These are phyloP conservation scores for Gliomastix tumulicola DNA, from an alignment of 2,329 filamentous ascomycete species.

Conservation along the genomic window DNA sequence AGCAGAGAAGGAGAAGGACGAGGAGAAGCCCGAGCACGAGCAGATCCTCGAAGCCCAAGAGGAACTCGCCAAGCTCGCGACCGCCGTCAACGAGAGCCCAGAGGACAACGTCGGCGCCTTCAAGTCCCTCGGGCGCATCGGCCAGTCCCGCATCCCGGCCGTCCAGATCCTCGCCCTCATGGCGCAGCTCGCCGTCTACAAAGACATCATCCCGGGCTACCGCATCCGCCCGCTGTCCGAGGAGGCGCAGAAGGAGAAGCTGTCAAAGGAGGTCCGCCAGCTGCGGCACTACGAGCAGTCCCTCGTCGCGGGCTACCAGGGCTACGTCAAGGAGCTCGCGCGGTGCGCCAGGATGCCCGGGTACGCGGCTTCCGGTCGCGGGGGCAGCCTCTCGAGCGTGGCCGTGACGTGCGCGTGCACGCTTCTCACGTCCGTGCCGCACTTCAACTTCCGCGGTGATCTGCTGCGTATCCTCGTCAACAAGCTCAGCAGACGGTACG, in stretches of 20 bases:
- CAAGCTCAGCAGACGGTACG: conserved; percentile 66
- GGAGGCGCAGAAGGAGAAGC: conserved; percentile 66
- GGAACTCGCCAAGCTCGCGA: conserved; percentile 78
- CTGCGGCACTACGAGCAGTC: conserved; percentile 82
- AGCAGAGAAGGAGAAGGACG: conserved; percentile 38
- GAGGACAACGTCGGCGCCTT: conserved; percentile 82
- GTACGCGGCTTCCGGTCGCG: conserved; percentile 24
- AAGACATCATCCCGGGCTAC: conserved; percentile 94
- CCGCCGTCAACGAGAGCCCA: conserved; percentile 79
- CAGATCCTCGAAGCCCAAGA: conserved; percentile 87
- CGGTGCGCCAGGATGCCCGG: conserved; percentile 56
- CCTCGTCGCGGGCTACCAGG: conserved; percentile 77
- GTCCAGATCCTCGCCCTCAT: conserved; percentile 82
- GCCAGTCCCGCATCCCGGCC: conserved; percentile 59
- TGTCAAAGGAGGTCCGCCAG: conserved; percentile 86
- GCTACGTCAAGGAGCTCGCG: conserved; percentile 71
- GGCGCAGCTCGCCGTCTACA: conserved; percentile 85
- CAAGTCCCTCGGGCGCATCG: conserved; percentile 69
- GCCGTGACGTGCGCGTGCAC: conserved; percentile 83
- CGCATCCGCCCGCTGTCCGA: conserved; percentile 78
- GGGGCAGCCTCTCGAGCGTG: conserved; percentile 55
- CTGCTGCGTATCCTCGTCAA: conserved; percentile 80
- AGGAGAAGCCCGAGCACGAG: conserved; percentile 65
- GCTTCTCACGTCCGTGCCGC: conserved; percentile 73
- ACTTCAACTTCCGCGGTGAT: conserved; percentile 94